These are phyloP conservation scores for Debaryomycetaceae sp. DNA, from an alignment of 1,139 yeast species.

Conservation along the genomic window DNA sequence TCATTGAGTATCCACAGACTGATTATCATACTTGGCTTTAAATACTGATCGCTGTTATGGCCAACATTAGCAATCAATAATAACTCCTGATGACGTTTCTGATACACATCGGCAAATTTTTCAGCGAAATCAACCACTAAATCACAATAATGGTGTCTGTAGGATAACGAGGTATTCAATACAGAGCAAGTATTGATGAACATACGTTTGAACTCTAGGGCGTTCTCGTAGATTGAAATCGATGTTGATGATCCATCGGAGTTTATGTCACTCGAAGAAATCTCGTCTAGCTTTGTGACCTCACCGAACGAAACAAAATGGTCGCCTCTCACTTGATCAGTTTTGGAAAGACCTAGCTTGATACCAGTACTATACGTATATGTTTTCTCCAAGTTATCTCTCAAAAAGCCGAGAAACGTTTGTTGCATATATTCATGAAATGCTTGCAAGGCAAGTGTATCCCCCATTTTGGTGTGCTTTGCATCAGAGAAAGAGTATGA, in stretches of 20 bases:
- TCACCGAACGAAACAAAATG: background rate
- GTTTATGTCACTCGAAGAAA: background rate
- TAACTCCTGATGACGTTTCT: slow-evolving; percentile 28
- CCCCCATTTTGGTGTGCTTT: slow-evolving; percentile 7
- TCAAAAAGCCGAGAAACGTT: slow-evolving; percentile 63
- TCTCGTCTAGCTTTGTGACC: background rate
- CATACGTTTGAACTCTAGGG: slow-evolving; percentile 51
- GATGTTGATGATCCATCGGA: slow-evolving; percentile 7
- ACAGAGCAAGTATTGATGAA: slow-evolving; percentile 50
- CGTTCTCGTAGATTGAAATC: slow-evolving; percentile 40
- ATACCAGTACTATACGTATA: slow-evolving; percentile 12
- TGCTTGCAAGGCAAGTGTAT: slow-evolving; percentile 40
- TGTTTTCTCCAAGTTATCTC: slow-evolving; percentile 45
- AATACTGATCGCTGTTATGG: background rate
- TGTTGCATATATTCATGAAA: slow-evolving; percentile 62
- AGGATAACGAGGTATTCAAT: slow-evolving; percentile 59
- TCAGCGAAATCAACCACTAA: slow-evolving; percentile 37
- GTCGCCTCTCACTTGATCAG: background rate
- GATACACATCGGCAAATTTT: slow-evolving; percentile 29
- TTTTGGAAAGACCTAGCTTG: background rate
- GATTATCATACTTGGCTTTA: background rate
- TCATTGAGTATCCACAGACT: background rate
- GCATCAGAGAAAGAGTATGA: slow-evolving; percentile 11
- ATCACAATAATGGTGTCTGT: slow-evolving; percentile 49
- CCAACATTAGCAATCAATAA: slow-evolving; percentile 5